Conservation (phyloP, 441 rosid species). For the Flueggea neowawraea region DNA sequence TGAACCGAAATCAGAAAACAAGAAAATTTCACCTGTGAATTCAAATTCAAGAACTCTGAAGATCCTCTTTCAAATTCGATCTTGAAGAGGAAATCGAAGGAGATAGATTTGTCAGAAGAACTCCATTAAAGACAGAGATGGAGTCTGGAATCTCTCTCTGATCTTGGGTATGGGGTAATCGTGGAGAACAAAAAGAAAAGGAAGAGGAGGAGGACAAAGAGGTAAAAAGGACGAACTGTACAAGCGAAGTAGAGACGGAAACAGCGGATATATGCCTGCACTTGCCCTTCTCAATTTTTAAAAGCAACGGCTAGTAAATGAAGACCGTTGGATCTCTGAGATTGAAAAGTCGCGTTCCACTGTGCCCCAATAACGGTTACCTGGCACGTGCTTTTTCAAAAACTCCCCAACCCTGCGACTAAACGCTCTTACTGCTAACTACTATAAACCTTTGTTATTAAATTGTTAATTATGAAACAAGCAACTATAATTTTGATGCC, state of each 20-base stretch:
- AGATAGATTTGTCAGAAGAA: conserved; percentile 24
- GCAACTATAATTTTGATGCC: no score
- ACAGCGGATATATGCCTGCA: conserved; percentile 64
- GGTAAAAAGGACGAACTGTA: conserved; percentile 10
- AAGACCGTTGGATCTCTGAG: conserved; percentile 50
- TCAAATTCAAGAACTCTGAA: not conserved
- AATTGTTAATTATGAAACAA: no score
- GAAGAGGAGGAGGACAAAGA: not conserved
- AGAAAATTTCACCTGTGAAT: not conserved
- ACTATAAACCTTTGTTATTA: no score
- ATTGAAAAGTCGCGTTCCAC: conserved; percentile 37
- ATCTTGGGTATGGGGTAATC: conserved; percentile 9
- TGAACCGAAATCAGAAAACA: no score
- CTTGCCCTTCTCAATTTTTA: conserved; percentile 4
- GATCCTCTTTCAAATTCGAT: not conserved
- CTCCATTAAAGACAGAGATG: conserved; percentile 17
- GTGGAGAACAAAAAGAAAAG: not conserved
- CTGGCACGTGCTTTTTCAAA: conserved; percentile 20
- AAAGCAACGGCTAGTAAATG: conserved; percentile 72
- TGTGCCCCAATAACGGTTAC: conserved; percentile 44
- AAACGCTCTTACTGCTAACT: no score
- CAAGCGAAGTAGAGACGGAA: conserved; percentile 28
- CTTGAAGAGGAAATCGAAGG: conserved; percentile 2
- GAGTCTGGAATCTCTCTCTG: conserved; percentile 13
- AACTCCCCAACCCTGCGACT: no score